phyloP scores from a whole-genome alignment of 2,329 filamentous ascomycete species.

The Aspergillus calidoustus region DNA sequence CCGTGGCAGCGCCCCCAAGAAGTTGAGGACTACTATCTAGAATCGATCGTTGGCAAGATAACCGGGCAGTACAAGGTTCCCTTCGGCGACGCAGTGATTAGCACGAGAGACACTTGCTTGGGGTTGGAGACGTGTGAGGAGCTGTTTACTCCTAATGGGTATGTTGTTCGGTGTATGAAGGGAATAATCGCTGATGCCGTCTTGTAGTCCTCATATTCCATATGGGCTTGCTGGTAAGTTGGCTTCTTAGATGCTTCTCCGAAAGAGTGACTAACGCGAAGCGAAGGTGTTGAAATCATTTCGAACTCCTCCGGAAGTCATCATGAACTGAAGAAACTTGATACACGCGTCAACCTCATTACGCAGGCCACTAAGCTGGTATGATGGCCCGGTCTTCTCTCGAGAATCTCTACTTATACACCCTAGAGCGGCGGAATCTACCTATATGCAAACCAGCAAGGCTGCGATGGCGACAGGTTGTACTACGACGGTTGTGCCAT shows the following conservation, averaged over 20 bases:
- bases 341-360: slow-evolving; percentile 68
- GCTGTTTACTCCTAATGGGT: slow-evolving; percentile 62
- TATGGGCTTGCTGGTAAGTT: slow-evolving; percentile 57
- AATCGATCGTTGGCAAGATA: slow-evolving; percentile 62
- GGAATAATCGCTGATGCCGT: slow-evolving; percentile 20
- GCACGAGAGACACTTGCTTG: slow-evolving; percentile 65
- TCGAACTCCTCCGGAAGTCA: slow-evolving; percentile 73
- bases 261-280: slow-evolving; percentile 7
- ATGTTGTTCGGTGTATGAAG: slow-evolving; percentile 4
- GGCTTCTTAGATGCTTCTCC: slow-evolving; percentile 58
- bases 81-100: slow-evolving; percentile 71
- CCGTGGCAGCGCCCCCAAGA: slow-evolving; percentile 63
- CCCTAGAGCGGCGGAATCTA: slow-evolving; percentile 51
- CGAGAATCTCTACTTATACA: slow-evolving; percentile 11
- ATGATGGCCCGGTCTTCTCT: background rate
- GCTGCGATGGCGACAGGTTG: slow-evolving; percentile 64
- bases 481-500: slow-evolving; percentile 68
- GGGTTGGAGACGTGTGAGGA: slow-evolving; percentile 72
- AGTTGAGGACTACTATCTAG: slow-evolving; percentile 68
- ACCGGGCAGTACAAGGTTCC: slow-evolving; percentile 61
- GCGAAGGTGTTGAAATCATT: slow-evolving; percentile 71
- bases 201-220: slow-evolving; percentile 56
- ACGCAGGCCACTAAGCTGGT: slow-evolving; percentile 61
- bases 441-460: slow-evolving; percentile 66
- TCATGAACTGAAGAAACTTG: slow-evolving; percentile 69